phyloP scores from a whole-genome alignment of 208 protist genomes.

The Vickermania ingenoplastis region DNA sequence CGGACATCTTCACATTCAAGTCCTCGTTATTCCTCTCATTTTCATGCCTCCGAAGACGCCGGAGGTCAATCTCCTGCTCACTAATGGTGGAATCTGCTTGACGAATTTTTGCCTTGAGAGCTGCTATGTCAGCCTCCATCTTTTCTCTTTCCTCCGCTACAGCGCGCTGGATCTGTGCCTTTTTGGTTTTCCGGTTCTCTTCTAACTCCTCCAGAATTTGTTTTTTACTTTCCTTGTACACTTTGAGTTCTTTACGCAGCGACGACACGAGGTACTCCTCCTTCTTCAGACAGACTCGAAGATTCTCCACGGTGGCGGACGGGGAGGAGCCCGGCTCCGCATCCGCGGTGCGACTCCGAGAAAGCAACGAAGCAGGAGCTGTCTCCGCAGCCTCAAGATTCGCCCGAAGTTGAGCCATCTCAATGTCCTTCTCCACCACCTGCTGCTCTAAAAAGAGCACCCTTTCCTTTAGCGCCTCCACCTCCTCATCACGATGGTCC shows the following conservation, averaged over 20 bases:
- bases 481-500: constrained; percentile 14
- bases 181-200: background rate
- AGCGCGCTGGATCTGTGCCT: background rate
- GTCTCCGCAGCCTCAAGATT: background rate
- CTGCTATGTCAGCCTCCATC: background rate
- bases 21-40: too few relatives aligned
- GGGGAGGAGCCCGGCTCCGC: too few relatives aligned
- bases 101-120: background rate
- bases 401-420: background rate
- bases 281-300: too few relatives aligned
- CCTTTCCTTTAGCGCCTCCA: background rate
- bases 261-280: background rate
- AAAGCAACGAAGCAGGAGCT: too few relatives aligned
- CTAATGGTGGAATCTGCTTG: background rate
- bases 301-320: too few relatives aligned
- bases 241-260: background rate
- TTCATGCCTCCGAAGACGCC: background rate
- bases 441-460: background rate
- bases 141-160: background rate
- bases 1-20: too few relatives aligned
- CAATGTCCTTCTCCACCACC: background rate
- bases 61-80: background rate
- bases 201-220: background rate
- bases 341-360: too few relatives aligned
- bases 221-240: background rate